Base-by-base conservation (phyloP, 2,329 filamentous ascomycete genomes). In the Phyllosticta paracitricarpa region DNA sequence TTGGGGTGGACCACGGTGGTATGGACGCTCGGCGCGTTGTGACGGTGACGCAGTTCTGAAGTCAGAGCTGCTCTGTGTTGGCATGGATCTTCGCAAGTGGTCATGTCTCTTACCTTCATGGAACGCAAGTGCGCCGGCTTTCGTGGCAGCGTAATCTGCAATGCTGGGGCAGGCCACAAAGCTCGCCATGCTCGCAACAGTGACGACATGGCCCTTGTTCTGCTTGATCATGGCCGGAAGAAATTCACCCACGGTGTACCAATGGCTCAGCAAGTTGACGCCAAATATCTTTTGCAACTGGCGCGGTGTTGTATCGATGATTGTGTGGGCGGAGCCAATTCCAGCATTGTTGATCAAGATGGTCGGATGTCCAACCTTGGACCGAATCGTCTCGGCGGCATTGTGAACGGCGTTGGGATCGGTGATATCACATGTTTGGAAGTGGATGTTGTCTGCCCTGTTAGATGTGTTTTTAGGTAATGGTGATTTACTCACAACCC, bases 101-200 rank as follows among this genome's bases (percentile, higher is more conserved):
- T 53, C 14, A 59, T 56, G 33, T n/a, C 24, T 58, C 51, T 9
- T 67, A 68, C 75, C 75, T 71, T 84, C 81, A 64, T 84, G 80
- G 68, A 84, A 81, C 3, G 78, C 73, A 52, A 83, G 68, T 0
- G 80, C 79, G 25, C 76, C 80, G 0, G 77, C 77, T 68, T 84
- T 84, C 55, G 78, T 78, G 57, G 75, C 75, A 52, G 73, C 75
- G 68, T 84, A 84, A 63, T 82, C 80, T 9, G 77, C 77, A 64
- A 84, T 78, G 30, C 79, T 76, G 1, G 73, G 76, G 3, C 78
- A 64, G 0, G 72, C 71, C 4, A 81, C 62, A 65, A 80, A 83
- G 40, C 77, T 79, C 9, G 80, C 80, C 66, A 79, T 73, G 62
- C 78, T 81, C 2, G 82, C 81, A 14, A 85, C 75, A 0, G 81